Evolutionary conservation across 495 filamentous ascomycete species (phyloP).

Genomic region (Filosporella fistucella): DNA sequence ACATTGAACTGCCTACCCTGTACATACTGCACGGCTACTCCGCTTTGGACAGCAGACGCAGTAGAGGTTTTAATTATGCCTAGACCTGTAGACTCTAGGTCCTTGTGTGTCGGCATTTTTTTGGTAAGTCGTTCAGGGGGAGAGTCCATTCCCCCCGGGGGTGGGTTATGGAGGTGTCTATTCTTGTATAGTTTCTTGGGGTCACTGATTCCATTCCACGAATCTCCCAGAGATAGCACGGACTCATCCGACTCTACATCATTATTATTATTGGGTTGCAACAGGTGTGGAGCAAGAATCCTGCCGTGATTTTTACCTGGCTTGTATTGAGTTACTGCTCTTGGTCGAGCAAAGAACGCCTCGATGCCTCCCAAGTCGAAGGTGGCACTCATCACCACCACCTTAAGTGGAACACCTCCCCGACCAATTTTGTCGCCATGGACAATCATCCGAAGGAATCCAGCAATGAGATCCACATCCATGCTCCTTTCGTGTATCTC

Average conservation of each 20-base stretch:
- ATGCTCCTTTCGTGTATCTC: slow-evolving; percentile 96
- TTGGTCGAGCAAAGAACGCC: slow-evolving; percentile 44
- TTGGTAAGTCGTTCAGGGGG: not conserved
- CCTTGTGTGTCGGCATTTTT: not conserved
- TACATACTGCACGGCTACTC: slow-evolving; percentile 60
- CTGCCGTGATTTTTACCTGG: slow-evolving; percentile 21
- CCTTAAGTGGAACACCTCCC: slow-evolving; percentile 72
- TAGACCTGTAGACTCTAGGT: too few relatives aligned
- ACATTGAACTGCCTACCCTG: slow-evolving; percentile 89
- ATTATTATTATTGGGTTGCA: slow-evolving; percentile 3
- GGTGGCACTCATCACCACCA: slow-evolving; percentile 96
- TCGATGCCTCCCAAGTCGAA: slow-evolving; percentile 76
- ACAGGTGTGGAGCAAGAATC: slow-evolving; percentile 12
- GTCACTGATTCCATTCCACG: slow-evolving; percentile 16
- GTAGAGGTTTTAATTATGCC: not conserved
- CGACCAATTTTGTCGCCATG: slow-evolving; percentile 52
- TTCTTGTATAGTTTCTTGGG: slow-evolving; percentile 2
- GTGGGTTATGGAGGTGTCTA: not conserved
- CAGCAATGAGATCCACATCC: slow-evolving; percentile 88
- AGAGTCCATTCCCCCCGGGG: not conserved
- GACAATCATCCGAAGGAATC: slow-evolving; percentile 77
- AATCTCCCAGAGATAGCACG: not conserved
- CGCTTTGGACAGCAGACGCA: slow-evolving; percentile 4
- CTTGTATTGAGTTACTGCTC: slow-evolving; percentile 8
- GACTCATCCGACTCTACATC: slow-evolving; percentile 2